A percentile compares a stretch with the other conserved stretches of the same genome.
Conservation (phyloP, 768 basidiomycete species). For the Trametes punicea region DNA sequence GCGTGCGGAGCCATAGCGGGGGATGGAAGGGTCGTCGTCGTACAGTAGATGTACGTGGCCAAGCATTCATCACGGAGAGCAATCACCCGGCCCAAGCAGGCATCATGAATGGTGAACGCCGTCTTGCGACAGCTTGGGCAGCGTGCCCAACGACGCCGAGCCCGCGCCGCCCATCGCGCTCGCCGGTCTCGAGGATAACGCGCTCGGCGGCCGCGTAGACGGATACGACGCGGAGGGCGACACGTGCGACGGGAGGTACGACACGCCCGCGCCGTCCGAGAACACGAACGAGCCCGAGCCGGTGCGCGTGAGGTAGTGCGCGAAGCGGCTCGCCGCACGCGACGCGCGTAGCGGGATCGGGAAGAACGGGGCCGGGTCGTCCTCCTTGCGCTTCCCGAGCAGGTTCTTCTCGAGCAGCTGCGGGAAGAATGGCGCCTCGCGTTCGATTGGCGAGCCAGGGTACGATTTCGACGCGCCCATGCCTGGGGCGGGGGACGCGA, state of each 20-base stretch:
- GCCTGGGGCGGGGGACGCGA: constrained; percentile 16
- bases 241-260: constrained; percentile 10
- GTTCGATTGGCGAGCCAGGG: constrained; percentile 26
- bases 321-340: constrained; percentile 20
- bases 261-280: constrained; percentile 1
- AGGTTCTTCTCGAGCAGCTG: constrained; percentile 26
- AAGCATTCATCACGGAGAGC: constrained; percentile 1
- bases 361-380: constrained; percentile 20
- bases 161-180: constrained; percentile 25
- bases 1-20: not conserved
- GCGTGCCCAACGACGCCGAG: constrained; percentile 10
- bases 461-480: constrained; percentile 19
- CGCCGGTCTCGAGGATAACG: constrained; percentile 23
- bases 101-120: constrained; percentile 20
- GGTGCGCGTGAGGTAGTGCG: constrained; percentile 18
- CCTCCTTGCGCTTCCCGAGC: constrained; percentile 22
- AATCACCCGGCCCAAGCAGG: not conserved
- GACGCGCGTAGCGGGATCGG: constrained; percentile 21
- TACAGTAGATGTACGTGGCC: not conserved
- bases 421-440: constrained; percentile 24
- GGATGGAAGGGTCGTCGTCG: not conserved
- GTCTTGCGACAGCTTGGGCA: constrained; percentile 7
- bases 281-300: constrained; percentile 24
- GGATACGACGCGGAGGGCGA: constrained; percentile 21
- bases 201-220: constrained; percentile 22